Conservation (phyloP, 352 stramenopile species). For the Globisporangium middletonii region DNA sequence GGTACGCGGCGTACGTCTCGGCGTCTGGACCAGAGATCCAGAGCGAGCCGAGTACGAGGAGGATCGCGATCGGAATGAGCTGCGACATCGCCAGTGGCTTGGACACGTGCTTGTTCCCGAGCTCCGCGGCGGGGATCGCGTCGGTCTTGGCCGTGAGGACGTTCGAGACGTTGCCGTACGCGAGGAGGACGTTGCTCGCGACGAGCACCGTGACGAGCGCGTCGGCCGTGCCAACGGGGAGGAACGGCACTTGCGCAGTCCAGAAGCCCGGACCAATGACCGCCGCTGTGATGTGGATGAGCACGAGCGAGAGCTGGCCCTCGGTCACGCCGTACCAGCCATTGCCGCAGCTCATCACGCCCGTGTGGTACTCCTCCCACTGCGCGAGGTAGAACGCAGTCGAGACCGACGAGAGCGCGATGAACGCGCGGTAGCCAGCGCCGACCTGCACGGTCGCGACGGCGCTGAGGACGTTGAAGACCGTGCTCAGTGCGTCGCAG, state of each 20-base stretch:
- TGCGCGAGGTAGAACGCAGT: conserved; percentile 83
- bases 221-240: conserved; percentile 41
- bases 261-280: conserved; percentile 56
- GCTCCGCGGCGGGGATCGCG: conserved; percentile 52
- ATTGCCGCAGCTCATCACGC: conserved; percentile 87
- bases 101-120: conserved; percentile 82
- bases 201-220: conserved; percentile 53
- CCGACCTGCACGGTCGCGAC: conserved; percentile 54
- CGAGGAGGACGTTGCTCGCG: conserved; percentile 70
- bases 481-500: conserved; percentile 77
- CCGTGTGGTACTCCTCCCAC: conserved; percentile 88
- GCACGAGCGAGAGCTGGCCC: conserved; percentile 72
- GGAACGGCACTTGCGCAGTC: conserved; percentile 30
- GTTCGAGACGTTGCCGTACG: conserved; percentile 69
- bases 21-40: conserved; percentile 71
- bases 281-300: conserved; percentile 50
- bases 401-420: conserved; percentile 69
- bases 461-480: conserved; percentile 80
- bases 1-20: conserved; percentile 59
- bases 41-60: conserved; percentile 50
- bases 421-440: conserved; percentile 32
- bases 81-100: conserved; percentile 75
- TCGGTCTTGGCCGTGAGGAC: conserved; percentile 50
- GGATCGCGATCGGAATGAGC: conserved; percentile 59
- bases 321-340: conserved; percentile 81